Evolutionary conservation across 495 filamentous ascomycete genomes (phyloP).

Genomic region (Talaromyces stipitatus): DNA sequence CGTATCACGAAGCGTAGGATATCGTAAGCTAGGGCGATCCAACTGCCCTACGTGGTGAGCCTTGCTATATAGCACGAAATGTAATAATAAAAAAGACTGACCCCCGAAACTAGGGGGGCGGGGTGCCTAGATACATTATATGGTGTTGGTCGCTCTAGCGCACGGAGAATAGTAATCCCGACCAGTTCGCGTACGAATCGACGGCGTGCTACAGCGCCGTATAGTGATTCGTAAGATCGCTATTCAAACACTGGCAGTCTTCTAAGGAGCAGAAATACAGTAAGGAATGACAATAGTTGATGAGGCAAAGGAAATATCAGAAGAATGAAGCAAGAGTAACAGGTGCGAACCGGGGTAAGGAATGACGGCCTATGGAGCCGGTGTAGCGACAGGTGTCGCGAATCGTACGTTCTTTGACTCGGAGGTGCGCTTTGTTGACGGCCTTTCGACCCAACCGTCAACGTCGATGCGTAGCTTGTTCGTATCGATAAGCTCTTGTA

Average conservation of each 20-base stretch:
- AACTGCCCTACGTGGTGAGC: not conserved
- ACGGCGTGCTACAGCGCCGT: not conserved
- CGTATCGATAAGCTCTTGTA: constrained; percentile 10
- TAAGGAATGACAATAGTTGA: not conserved
- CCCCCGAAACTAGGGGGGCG: too few relatives aligned
- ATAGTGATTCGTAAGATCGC: not conserved
- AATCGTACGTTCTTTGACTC: not conserved
- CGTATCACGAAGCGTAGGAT: not conserved
- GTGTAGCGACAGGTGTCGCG: too few relatives aligned
- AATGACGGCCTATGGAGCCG: too few relatives aligned
- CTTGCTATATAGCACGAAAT: not conserved
- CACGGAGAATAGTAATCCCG: not conserved
- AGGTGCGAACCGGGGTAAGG: not conserved
- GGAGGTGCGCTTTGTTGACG: not conserved
- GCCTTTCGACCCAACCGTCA: constrained; percentile 9
- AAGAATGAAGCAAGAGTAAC: not conserved
- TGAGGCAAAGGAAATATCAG: not conserved
- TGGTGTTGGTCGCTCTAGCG: not conserved
- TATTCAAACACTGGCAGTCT: not conserved
- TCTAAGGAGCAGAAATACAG: not conserved
- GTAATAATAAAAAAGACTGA: too few relatives aligned
- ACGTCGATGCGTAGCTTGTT: constrained; percentile 6
- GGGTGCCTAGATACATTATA: not conserved
- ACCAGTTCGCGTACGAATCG: not conserved
- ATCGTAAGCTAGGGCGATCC: not conserved